Evolutionary conservation across 2,329 filamentous ascomycete genomes (phyloP), one percentile per base, ranked within the genome.

Genomic region (Colletotrichum theobromicola): DNA sequence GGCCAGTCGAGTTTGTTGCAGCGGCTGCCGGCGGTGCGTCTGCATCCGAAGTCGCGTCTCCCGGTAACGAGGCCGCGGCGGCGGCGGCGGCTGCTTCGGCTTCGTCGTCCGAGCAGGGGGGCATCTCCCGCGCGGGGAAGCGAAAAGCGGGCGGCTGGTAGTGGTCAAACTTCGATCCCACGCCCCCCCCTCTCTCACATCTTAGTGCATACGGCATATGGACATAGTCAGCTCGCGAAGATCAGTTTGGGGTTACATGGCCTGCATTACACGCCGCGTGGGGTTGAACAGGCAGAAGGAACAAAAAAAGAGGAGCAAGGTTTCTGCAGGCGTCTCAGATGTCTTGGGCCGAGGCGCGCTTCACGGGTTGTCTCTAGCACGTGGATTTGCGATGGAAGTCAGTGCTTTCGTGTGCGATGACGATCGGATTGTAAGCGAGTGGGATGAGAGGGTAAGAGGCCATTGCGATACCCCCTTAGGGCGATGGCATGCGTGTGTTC

Each of bases 1-100:
- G 78, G 28, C 80, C 84, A 2, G 82, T 91, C 1, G 88, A 90
- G 18, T 92, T 92, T 82, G 89, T 90, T 21, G 70, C 84, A 5
- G 80, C 83, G 9, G 78, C 75, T 28, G 69, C 77, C 9, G 70
- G 18, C 4, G 53, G 10, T 13, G 13, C 34, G 4, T 15, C 28
- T 30, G 58, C 18, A 15, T 32, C 28, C 61, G 63, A 64, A 7
- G 46, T 67, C 35, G 46, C 32, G 16, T 58, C 62, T 15, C 57
- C 69, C 70, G 26, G 34, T 6, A 68, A 32, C 66, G 66, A 68
- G 15, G 46, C 42, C 16, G 79, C 24, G 78, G 68, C 37, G 37
- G n/a, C 42, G 37, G 18, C 37, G 18, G 8, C 37, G 42, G 42
- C 42, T 10, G 42, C 42, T 50, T 50, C n/a, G 42, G 42, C 42